Evolutionary conservation across 805 yeast species (phyloP).

Genomic region (Barnettozyma salicaria): DNA sequence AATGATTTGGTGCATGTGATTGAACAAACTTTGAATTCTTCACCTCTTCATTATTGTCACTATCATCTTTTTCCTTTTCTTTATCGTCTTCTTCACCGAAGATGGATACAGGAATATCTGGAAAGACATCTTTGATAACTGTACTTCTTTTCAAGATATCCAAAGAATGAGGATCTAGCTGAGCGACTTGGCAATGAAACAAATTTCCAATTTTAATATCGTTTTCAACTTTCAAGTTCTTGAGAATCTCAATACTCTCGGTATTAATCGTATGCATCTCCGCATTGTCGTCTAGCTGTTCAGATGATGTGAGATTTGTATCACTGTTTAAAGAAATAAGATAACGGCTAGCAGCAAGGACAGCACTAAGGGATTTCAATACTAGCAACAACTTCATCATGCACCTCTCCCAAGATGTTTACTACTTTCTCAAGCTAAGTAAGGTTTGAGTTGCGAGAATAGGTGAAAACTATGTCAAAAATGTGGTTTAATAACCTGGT

Average conservation of each 20-base stretch:
- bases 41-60: no score
- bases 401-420: no score
- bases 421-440: no score
- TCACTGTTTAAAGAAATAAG: conserved; percentile 2
- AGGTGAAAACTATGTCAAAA: no score
- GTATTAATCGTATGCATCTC: conserved; percentile 1
- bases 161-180: conserved; percentile 4
- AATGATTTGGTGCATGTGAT: conserved; percentile 53
- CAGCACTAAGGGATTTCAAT: not conserved
- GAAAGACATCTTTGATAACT: conserved; percentile 6
- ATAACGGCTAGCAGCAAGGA: conserved; percentile 4
- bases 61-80: conserved; percentile 1
- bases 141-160: conserved; percentile 5
- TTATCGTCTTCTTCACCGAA: conserved; percentile 31
- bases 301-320: not conserved
- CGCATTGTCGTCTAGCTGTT: no score
- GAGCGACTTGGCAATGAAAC: conserved; percentile 9
- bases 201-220: conserved; percentile 7
- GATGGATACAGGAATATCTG: conserved; percentile 46
- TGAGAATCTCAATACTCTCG: conserved; percentile 6
- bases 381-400: conserved; percentile 1
- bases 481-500: no score
- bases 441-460: no score
- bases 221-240: conserved; percentile 3
- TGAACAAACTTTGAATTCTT: conserved; percentile 28